Base-by-base conservation (phyloP, 108 stramenopile genomes). In the Nitzschia sp. region DNA sequence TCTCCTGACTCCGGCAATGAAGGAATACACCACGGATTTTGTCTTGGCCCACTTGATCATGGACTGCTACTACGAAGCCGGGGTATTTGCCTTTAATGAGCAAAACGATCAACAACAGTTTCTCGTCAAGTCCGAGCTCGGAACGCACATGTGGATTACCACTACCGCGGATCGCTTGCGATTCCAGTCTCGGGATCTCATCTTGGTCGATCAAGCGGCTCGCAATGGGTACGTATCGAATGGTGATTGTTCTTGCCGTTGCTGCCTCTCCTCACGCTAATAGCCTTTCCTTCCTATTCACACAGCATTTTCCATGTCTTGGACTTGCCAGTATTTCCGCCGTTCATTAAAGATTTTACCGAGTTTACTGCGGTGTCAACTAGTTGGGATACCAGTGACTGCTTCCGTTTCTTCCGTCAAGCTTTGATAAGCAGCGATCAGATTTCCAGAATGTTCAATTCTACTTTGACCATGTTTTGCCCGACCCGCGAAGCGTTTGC, bases 121-220 rank as follows among this genome's bases (percentile, higher is more conserved):
- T n/a, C 31, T 77, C 34, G 48, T 77, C 67, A 68, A 36, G 15
- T 54, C 66, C 21, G 69, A 70, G 33, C 60, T 70, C 1, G 67
- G 67, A 54, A 77, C 76, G 4, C 66, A 67, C 45, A 38, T 77
- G 34, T 77, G 76, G 76, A 63, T 77, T 18, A 63, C 76, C 53
- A 65, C 69, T 2, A 77, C 68, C 11, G 76, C 65, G 4, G 54
- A 70, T 36, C 59, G 38, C 30, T 25, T 77, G 23, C 68, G 76
- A 64, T 77, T 77, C 31, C 69, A 70, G 34, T 77, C 76, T 2
- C 46, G 54, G 35, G 57, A 70, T 15, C 54, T 77, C 21, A 32
- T 77, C 3, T 27, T 77, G 28, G 21, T 24, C 2, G 76, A 77
- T 58, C 68, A 65, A 18, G 61, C 64, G 19, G 49, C 76, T 19